Base-by-base conservation (phyloP, 2,329 filamentous ascomycete species). In the Fusarium stilboides region DNA sequence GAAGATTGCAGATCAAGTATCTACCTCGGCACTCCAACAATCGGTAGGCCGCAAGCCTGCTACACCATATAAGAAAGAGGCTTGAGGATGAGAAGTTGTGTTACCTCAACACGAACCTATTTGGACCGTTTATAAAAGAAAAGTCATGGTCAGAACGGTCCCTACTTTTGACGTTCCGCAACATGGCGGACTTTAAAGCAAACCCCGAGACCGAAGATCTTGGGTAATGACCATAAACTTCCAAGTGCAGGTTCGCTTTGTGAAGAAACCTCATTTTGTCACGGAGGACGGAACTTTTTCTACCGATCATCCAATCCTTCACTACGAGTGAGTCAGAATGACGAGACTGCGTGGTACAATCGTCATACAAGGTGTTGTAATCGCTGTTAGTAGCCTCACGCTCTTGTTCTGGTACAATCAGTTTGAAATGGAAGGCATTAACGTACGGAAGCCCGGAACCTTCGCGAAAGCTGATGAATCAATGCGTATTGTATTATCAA, bases 161-260 rank as follows among this genome's bases (percentile, higher is more conserved):
- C 57, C 49, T 68, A 54, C 57, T 39, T 64, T 8, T 52, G 34
- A 45, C 6, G 57, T 68, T 69, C 49, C 62, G 53, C 66, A 45
- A 19, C 67, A 64, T 67, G 17, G n/a, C 67, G 67, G 67, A 68
- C 46, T 59, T 69, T 37, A 13, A 64, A 53, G 36, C 43, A 64
- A 64, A 49, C 37, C 39, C 67, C 67, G 67, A 69, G 67, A 19
- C 67, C 67, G 67, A 68, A 66, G 19, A 24, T 8, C 10, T 20
- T 8, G 34, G 22, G 8, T 22, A 19, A 40, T 36, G 26, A n/a
- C 31, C 31, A 24, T 34, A 15, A 20, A 9, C 17, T 43, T 49
- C 8, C 17, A 46, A 26, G 3, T 12, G 24, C 3, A 17, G 44
- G n/a, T 4, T 42, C 3, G 15, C 7, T 15, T 49, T 12, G 37